Conservation (phyloP, 139 green algal species). For the Astrephomene gubernaculifera region DNA sequence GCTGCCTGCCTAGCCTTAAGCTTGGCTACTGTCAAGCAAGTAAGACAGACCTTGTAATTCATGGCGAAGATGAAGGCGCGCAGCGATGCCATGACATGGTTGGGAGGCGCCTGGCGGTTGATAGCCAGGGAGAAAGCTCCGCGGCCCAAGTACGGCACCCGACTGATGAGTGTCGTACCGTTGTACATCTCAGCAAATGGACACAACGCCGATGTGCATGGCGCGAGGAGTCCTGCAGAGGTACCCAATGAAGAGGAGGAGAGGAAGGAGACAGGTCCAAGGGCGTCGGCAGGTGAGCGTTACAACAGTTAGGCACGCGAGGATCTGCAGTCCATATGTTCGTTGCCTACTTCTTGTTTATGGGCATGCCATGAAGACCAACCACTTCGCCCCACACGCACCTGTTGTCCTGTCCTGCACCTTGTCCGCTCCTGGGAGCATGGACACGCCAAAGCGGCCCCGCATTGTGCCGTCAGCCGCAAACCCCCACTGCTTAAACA, state of each 20-base stretch:
- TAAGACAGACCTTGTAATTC: conserved; percentile 1
- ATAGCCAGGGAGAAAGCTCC: conserved; percentile 4
- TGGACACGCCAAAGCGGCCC: background rate
- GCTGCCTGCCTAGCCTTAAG: too few relatives aligned
- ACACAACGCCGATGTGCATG: background rate
- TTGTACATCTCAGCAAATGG: background rate
- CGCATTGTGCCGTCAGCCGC: too few relatives aligned
- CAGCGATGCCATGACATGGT: conserved; percentile 4
- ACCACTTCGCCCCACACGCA: background rate
- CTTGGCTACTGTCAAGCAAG: too few relatives aligned
- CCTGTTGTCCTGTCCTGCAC: conserved; percentile 16
- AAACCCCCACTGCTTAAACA: too few relatives aligned
- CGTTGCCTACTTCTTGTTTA: background rate
- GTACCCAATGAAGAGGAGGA: background rate
- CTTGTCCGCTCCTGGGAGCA: conserved; percentile 6
- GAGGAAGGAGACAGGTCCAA: background rate
- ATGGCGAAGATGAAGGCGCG: conserved; percentile 11
- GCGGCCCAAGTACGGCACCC: conserved; percentile 30
- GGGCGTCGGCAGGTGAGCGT: background rate
- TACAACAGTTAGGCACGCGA: background rate
- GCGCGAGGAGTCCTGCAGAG: conserved; percentile 5
- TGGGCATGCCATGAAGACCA: background rate
- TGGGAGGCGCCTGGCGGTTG: background rate
- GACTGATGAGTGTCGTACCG: background rate
- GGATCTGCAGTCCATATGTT: background rate